A percentile compares a stretch with the other conserved stretches of the same genome.
phyloP scores from a whole-genome alignment of 345 rosid species.

The thale cress (Arabidopsis thaliana) region DNA sequence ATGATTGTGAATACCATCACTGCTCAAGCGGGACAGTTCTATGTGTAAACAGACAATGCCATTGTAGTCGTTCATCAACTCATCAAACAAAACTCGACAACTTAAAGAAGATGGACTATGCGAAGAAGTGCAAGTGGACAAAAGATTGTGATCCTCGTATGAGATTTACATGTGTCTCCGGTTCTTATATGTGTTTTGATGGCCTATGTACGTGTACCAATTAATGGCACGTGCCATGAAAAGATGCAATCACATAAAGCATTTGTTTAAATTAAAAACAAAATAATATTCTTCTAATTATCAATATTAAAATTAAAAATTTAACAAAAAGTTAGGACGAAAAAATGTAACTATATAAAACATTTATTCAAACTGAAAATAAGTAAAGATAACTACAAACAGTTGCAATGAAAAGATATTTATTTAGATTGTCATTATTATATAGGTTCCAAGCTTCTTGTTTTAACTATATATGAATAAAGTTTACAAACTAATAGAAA shows the following conservation, averaged over 20 bases:
- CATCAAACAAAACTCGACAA: constrained; percentile 9
- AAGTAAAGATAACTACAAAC: no score
- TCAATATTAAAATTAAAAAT: no score
- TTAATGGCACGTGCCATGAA: neutral
- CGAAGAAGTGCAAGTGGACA: neutral
- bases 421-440: no score
- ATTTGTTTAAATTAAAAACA: no score
- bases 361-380: no score
- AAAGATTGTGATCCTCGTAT: constrained; percentile 33
- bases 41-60: constrained; percentile 23
- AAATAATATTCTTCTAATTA: no score
- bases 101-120: neutral
- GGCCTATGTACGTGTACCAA: constrained; percentile 20
- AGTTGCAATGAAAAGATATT: no score
- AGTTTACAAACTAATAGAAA: neutral
- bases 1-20: constrained; percentile 11
- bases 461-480: no score
- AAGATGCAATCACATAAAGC: no score
- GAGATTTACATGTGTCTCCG: constrained; percentile 4
- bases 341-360: no score
- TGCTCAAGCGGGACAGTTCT: constrained; percentile 22
- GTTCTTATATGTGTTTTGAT: constrained; percentile 8
- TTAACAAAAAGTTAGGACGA: no score
- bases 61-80: constrained; percentile 2
- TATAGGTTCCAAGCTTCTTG: no score